A percentile compares a stretch with the other conserved stretches of the same genome.
Evolutionary conservation across 225 moss, liverwort and hornwort genomes (phyloP).

Genomic region (Pseudisothecium myosuroides): DNA sequence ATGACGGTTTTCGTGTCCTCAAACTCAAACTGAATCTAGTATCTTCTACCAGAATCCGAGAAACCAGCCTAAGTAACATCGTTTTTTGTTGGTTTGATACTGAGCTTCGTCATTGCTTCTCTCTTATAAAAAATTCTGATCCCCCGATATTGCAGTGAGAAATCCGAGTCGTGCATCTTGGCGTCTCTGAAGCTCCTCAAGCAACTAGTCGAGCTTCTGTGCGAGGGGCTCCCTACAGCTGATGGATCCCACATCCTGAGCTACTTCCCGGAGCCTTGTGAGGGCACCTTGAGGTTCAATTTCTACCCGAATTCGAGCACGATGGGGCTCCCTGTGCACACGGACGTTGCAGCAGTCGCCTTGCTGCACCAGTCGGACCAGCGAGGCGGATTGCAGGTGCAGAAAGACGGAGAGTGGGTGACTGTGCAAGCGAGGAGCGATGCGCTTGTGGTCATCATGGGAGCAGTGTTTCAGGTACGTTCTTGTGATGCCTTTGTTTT

Average conservation of each 20-base stretch:
- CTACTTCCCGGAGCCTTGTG: background rate
- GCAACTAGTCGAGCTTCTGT: background rate
- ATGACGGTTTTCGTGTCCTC: background rate
- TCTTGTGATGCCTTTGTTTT: background rate
- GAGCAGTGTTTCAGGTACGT: background rate
- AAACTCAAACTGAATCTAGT: background rate
- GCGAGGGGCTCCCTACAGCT: background rate
- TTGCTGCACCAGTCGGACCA: slow-evolving; percentile 5
- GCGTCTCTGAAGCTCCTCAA: background rate
- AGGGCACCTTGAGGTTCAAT: background rate
- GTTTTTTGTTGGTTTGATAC: background rate
- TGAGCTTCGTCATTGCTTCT: background rate
- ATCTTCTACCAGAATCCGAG: background rate
- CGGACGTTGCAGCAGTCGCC: background rate
- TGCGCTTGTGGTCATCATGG: slow-evolving; percentile 12
- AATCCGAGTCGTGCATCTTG: background rate
- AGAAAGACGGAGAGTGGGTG: slow-evolving; percentile 17
- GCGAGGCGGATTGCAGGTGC: background rate
- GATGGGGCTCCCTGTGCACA: background rate
- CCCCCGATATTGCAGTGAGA: background rate
- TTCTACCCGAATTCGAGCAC: background rate
- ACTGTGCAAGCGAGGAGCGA: slow-evolving; percentile 10
- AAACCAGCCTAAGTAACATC: background rate
- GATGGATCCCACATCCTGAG: background rate
- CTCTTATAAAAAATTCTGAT: background rate